Evolutionary conservation across 306 rosid species (phyloP).

Genomic region (Corylus americana): DNA sequence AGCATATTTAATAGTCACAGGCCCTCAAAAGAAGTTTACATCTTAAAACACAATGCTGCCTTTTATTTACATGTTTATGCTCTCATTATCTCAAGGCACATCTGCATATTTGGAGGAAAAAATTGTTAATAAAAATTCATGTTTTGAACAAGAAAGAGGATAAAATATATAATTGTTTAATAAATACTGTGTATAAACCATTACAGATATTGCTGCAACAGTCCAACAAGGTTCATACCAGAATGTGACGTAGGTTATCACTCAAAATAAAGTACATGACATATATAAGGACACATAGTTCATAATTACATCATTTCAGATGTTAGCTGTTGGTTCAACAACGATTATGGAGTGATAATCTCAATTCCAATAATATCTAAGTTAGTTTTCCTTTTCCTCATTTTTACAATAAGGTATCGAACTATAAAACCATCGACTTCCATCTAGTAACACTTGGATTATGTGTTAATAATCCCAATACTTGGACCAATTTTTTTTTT

Average conservation of each 20-base stretch:
- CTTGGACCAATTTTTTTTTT: neutral
- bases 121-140: too few species aligned
- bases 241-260: neutral
- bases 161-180: too few species aligned
- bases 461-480: neutral
- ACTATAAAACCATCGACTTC: neutral
- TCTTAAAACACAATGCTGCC: too few species aligned
- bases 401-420: neutral
- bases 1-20: too few species aligned
- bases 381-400: neutral
- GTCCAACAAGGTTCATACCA: neutral
- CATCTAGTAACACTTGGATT: neutral
- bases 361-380: neutral
- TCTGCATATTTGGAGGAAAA: too few species aligned
- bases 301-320: neutral
- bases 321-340: neutral
- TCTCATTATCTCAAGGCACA: too few species aligned
- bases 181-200: too few species aligned
- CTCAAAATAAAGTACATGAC: constrained; percentile 26
- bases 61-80: too few species aligned
- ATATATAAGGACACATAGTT: neutral
- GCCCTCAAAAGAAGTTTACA: too few species aligned
- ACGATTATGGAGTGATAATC: neutral
- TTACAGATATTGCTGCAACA: too few species aligned
- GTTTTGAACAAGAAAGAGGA: too few species aligned